These are phyloP conservation scores for Lipomyces yamadae DNA, from an alignment of 805 yeast species.

Conservation along the genomic window DNA sequence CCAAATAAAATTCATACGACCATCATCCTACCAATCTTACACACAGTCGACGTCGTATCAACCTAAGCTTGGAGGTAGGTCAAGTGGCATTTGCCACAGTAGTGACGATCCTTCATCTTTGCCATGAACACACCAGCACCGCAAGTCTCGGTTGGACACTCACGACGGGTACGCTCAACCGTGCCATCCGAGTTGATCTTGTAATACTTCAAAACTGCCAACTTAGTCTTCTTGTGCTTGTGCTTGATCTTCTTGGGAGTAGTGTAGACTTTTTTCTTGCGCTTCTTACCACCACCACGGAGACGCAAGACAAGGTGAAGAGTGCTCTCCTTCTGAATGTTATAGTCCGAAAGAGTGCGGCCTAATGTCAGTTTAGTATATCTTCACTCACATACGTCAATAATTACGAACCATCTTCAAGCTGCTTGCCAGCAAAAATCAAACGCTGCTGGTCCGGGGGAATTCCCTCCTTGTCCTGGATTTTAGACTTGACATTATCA, in stretches of 20 bases:
- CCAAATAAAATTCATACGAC: neutral
- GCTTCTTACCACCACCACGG: constrained; percentile 99
- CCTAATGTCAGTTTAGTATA: constrained; percentile 50
- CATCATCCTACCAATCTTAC: neutral
- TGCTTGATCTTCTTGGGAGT: constrained; percentile 99
- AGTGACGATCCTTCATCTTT: constrained; percentile 96
- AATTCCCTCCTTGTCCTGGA: constrained; percentile 96
- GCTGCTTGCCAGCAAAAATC: constrained; percentile 96
- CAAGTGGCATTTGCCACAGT: constrained; percentile 99
- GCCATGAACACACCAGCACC: constrained; percentile 99
- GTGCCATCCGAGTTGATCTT: constrained; percentile 98
- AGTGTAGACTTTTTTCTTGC: constrained; percentile 99
- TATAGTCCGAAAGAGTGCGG: constrained; percentile 95
- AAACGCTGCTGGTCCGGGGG: constrained; percentile 98
- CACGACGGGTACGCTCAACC: constrained; percentile 98
- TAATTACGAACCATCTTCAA: constrained; percentile 56
- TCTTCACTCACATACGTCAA: constrained; percentile 47
- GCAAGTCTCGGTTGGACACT: constrained; percentile 89
- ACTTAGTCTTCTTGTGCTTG: constrained; percentile 99
- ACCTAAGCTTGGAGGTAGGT: constrained; percentile 58
- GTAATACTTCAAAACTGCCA: constrained; percentile 99
- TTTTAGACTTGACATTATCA: constrained; percentile 95
- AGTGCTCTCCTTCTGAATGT: constrained; percentile 97
- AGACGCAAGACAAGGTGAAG: constrained; percentile 94
- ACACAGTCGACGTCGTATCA: neutral